These are phyloP conservation scores for Malus hybrid DNA, from an alignment of 331 rosid genomes.

Conservation along the genomic window DNA sequence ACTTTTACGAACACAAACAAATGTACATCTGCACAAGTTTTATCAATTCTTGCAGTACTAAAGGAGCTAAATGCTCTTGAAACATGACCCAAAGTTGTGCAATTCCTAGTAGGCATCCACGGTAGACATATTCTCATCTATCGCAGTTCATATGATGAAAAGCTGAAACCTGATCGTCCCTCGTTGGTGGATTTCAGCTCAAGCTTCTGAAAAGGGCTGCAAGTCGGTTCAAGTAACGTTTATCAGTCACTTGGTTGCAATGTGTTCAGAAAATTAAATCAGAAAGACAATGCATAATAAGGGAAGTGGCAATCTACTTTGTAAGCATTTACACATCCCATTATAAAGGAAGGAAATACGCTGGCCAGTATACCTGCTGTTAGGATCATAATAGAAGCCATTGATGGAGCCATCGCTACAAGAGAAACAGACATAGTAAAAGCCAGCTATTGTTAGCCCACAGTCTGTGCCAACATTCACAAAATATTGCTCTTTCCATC, in stretches of 20 bases:
- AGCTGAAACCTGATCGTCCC: conserved; percentile 80
- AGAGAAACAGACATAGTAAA: conserved; percentile 91
- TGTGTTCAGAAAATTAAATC: neutral
- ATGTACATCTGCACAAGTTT: conserved; percentile 1
- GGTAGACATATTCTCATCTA: conserved; percentile 12
- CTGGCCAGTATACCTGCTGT: conserved; percentile 54
- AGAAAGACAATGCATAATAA: neutral
- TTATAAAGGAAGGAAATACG: neutral
- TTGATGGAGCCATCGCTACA: conserved; percentile 90
- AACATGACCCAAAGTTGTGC: neutral
- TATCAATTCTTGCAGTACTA: neutral
- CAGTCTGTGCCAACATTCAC: conserved; percentile 97
- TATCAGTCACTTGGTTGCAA: neutral
- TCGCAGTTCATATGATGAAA: conserved; percentile 72
- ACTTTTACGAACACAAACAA: neutral
- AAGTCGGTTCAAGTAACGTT: conserved; percentile 19
- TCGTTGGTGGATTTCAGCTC: conserved; percentile 83
- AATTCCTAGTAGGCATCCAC: neutral
- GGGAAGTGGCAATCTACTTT: neutral
- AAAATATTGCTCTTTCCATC: conserved; percentile 98
- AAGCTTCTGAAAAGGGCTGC: conserved; percentile 97
- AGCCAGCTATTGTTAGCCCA: conserved; percentile 95
- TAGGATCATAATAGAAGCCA: conserved; percentile 90
- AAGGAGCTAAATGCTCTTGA: neutral
- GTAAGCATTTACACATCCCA: neutral